Evolutionary conservation across 23 red algal species (phyloP).

Genomic region (Gracilaria gracilis): DNA sequence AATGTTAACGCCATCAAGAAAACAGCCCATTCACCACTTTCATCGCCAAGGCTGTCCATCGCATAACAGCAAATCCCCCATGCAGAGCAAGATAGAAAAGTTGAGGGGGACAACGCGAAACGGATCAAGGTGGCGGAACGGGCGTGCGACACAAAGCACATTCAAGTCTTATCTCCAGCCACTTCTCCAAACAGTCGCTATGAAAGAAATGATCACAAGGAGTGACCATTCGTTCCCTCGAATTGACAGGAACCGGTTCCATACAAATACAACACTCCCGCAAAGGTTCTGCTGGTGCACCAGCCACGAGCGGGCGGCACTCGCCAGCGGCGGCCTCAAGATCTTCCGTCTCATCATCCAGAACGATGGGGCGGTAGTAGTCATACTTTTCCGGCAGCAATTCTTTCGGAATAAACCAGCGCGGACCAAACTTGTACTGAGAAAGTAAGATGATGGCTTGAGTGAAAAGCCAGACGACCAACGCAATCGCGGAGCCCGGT

Average conservation of each 20-base stretch:
- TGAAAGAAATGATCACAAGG: constrained; percentile 94
- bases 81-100: background rate
- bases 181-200: constrained; percentile 75
- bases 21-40: background rate
- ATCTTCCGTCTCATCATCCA: constrained; percentile 55
- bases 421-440: constrained; percentile 82
- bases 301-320: constrained; percentile 25
- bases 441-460: constrained; percentile 75
- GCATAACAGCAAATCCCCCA: background rate
- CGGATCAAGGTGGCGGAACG: constrained; percentile 73
- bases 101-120: background rate
- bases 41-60: background rate
- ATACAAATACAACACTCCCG: constrained; percentile 91
- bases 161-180: constrained; percentile 83
- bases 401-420: constrained; percentile 91
- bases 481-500: constrained; percentile 46
- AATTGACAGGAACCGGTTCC: constrained; percentile 63
- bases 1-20: background rate
- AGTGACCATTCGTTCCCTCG: constrained; percentile 76
- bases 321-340: constrained; percentile 50
- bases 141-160: constrained; percentile 81
- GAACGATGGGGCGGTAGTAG: constrained; percentile 75
- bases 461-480: constrained; percentile 74
- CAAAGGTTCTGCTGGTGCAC: background rate
- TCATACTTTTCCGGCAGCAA: constrained; percentile 93